Evolutionary conservation across 2,329 filamentous ascomycete genomes (phyloP), one percentile per base, ranked within the genome.

Genomic region (Colletotrichum sp.): DNA sequence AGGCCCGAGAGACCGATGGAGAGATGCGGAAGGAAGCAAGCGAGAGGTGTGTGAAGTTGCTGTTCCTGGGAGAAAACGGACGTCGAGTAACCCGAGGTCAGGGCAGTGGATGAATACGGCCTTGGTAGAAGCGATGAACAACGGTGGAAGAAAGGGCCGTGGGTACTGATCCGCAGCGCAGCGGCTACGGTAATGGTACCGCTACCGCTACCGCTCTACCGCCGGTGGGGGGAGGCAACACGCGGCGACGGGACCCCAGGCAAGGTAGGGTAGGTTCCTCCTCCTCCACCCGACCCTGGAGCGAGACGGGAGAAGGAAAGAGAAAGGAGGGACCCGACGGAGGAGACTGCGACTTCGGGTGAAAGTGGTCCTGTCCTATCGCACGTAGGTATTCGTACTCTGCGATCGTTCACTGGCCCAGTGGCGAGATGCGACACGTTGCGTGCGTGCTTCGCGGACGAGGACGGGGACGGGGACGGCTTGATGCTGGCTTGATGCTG

Each of bases 301-400:
- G 30, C 16, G 43, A 66, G 26, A 38, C 6, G 43, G 12, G 26
- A 60, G 55, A 60, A 16, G 66, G 55, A 69, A 60, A 61, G 67
- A 70, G 67, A 52, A 48, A 70, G 56, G 67, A 34, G 67, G 67
- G 56, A 70, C 58, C 67, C 12, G 55, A 34, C 67, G 56, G 67
- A 70, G 67, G 28, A 70, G 67, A 72, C 70, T 72, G 70, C 70
- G 62, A 75, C 72, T 75, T 67, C 62, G 73, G 73, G 62, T 67
- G 69, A 72, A 72, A 72, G 73, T 75, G 69, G 73, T 72, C 56
- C 73, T 72, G 43, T 52, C 43, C 48, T 21, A 61, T 24, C n/a
- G 32, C n/a, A 26, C 15, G 34, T 12, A 43, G 30, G 43, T 52
- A 52, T 52, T 52, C 43, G 43, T 8, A 52, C n/a, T 21, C 16